Conservation (phyloP, 2,329 filamentous ascomycete genomes). For the Pseudogymnoascus sp. region DNA sequence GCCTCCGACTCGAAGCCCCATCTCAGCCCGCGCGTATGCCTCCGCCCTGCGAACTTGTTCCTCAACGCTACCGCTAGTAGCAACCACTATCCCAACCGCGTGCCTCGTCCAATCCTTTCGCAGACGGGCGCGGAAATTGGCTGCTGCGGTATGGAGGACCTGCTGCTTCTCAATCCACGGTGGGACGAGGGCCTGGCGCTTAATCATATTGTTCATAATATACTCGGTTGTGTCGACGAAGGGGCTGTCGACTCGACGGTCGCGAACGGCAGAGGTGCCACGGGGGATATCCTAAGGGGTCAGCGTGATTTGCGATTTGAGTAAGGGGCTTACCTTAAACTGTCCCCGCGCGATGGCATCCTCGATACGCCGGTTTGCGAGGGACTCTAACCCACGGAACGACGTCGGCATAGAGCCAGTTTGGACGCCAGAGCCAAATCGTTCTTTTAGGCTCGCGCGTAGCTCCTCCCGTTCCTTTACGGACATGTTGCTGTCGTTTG, state of each 20-base stretch:
- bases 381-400: conserved; percentile 66
- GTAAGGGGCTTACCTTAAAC: conserved; percentile 46
- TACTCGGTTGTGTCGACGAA: conserved; percentile 97
- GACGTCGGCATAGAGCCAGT: conserved; percentile 58
- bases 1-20: conserved; percentile 15
- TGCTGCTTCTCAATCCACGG: conserved; percentile 99
- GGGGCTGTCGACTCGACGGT: conserved; percentile 73
- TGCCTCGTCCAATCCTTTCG: conserved; percentile 79
- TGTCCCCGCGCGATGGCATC: conserved; percentile 87
- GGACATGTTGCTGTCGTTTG: conserved; percentile 47
- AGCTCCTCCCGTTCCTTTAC: conserved; percentile 66
- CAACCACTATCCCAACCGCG: conserved; percentile 69
- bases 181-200: conserved; percentile 88
- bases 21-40: conserved; percentile 69
- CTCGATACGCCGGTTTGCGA: conserved; percentile 90
- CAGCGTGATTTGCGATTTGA: background rate
- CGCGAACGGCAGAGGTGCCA: conserved; percentile 72
- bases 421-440: conserved; percentile 66
- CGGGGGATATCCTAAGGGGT: conserved; percentile 60
- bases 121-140: conserved; percentile 64
- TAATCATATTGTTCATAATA: conserved; percentile 97
- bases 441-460: conserved; percentile 66
- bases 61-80: conserved; percentile 64
- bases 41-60: conserved; percentile 65
- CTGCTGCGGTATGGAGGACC: conserved; percentile 63